These are phyloP conservation scores for Dacryopinax primogenitus DNA, from an alignment of 768 basidiomycete species.

Conservation along the genomic window DNA sequence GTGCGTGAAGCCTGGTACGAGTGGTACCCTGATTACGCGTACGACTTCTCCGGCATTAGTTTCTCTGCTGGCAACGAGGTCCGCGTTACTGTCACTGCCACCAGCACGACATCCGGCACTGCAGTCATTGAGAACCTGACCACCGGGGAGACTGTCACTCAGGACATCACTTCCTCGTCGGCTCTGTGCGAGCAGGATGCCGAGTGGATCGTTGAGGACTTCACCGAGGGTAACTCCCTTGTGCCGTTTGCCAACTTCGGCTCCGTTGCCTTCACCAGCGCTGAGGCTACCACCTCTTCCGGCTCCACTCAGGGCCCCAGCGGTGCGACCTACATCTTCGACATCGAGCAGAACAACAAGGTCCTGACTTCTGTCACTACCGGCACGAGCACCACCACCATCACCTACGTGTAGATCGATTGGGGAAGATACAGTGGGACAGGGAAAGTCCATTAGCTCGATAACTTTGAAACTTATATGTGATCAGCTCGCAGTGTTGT, in stretches of 20 bases:
- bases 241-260: slow-evolving; percentile 33
- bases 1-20: slow-evolving; percentile 24
- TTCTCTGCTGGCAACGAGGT: slow-evolving; percentile 25
- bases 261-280: slow-evolving; percentile 29
- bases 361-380: slow-evolving; percentile 26
- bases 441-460: too few species aligned
- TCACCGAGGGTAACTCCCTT: slow-evolving; percentile 22
- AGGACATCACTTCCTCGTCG: slow-evolving; percentile 24
- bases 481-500: too few species aligned
- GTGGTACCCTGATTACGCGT: slow-evolving; percentile 27
- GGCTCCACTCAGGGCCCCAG: slow-evolving; percentile 22
- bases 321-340: slow-evolving; percentile 26
- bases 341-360: slow-evolving; percentile 27
- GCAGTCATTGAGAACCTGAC: slow-evolving; percentile 24
- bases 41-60: slow-evolving; percentile 27
- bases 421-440: not conserved
- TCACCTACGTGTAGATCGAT: slow-evolving; percentile 18
- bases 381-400: slow-evolving; percentile 20
- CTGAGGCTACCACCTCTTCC: slow-evolving; percentile 23
- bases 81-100: slow-evolving; percentile 25
- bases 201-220: slow-evolving; percentile 33
- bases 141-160: slow-evolving; percentile 23
- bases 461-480: too few species aligned
- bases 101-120: slow-evolving; percentile 22
- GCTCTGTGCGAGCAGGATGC: slow-evolving; percentile 29